phyloP scores from a whole-genome alignment of 139 green algal species.

The Micromonas commoda region DNA sequence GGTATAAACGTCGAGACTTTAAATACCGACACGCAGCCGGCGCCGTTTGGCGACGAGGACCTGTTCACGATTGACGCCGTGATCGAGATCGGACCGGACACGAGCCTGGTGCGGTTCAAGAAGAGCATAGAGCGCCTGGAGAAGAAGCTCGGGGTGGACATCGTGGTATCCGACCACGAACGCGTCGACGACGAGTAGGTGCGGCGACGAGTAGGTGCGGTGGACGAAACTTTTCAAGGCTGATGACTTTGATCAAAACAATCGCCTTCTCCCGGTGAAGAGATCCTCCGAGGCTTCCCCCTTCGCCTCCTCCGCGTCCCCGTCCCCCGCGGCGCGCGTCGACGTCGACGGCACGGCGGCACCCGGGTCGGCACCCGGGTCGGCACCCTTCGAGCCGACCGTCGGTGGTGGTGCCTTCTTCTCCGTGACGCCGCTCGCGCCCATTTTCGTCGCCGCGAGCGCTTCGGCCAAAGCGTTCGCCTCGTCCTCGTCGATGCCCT shows the following conservation, averaged over 20 bases:
- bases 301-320: no score
- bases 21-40: slow-evolving; percentile 31
- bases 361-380: background rate
- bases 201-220: background rate
- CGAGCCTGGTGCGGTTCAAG: slow-evolving; percentile 9
- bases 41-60: slow-evolving; percentile 6
- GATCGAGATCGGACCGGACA: slow-evolving; percentile 12
- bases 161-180: slow-evolving; percentile 32
- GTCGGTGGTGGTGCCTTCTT: background rate
- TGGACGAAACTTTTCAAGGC: no score
- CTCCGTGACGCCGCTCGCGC: background rate
- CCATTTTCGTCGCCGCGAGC: background rate
- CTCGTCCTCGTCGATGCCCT: background rate
- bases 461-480: background rate
- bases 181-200: background rate
- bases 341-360: no score
- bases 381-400: background rate
- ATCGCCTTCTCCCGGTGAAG: no score
- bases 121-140: slow-evolving; percentile 25
- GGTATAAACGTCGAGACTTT: slow-evolving; percentile 40
- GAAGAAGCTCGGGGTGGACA: slow-evolving; percentile 29
- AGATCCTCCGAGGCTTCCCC: no score
- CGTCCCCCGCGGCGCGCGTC: no score
- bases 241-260: no score
- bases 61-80: slow-evolving; percentile 36